Percentiles rank a stretch among this genome's conserved stretches.
phyloP scores from a whole-genome alignment of 305 asterid species.

The Fraxinus baroniana region DNA sequence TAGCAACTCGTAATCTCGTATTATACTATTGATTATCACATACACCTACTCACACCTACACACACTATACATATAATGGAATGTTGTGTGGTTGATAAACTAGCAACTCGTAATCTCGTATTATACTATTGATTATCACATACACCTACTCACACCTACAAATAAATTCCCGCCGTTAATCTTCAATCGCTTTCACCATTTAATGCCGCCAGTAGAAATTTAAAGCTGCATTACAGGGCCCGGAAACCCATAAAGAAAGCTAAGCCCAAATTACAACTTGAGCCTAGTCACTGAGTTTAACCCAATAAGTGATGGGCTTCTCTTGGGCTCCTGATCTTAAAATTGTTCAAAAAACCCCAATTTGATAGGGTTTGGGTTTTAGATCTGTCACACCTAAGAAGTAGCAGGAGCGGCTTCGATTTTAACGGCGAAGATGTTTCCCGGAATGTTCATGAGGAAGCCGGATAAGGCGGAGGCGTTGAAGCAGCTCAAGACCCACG shows the following conservation, averaged over 20 bases:
- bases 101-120: background rate
- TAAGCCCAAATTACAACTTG: background rate
- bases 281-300: background rate
- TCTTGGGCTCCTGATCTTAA: background rate
- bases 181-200: background rate
- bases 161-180: background rate
- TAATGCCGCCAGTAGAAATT: background rate
- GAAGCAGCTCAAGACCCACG: constrained; percentile 84
- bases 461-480: constrained; percentile 87
- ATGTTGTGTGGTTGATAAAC: background rate
- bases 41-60: too few species aligned
- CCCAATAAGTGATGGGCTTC: constrained; percentile 5
- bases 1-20: too few species aligned
- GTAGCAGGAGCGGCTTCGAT: background rate
- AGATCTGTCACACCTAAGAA: background rate
- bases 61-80: too few species aligned
- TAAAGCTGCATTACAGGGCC: background rate
- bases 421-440: constrained; percentile 58
- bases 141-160: background rate
- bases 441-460: constrained; percentile 78
- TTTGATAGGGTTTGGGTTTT: constrained; percentile 32
- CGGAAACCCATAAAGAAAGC: background rate
- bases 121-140: background rate
- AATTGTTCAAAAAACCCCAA: background rate
- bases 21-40: too few species aligned